Conservation (phyloP, 2,329 filamentous ascomycete genomes). For the Arthrocladium fulminans region DNA sequence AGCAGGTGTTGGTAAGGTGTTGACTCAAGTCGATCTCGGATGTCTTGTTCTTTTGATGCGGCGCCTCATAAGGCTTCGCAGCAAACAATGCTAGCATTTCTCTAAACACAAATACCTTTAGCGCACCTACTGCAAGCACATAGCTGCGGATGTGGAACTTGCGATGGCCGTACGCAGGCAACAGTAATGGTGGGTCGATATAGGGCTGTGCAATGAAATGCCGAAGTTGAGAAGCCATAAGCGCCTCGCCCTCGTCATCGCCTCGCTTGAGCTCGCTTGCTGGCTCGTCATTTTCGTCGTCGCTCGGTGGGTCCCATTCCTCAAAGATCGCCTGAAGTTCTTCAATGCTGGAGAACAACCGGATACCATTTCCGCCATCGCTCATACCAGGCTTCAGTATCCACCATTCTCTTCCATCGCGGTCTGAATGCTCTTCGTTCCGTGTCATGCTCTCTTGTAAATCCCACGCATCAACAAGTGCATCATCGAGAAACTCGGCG, state of each 20-base stretch:
- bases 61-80: constrained; percentile 59
- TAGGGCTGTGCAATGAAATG: constrained; percentile 96
- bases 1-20: constrained; percentile 92
- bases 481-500: constrained; percentile 91
- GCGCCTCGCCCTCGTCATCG: constrained; percentile 26
- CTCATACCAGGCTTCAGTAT: constrained; percentile 98
- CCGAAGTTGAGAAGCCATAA: constrained; percentile 81
- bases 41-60: constrained; percentile 38
- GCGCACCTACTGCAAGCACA: constrained; percentile 67
- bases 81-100: constrained; percentile 93
- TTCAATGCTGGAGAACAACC: constrained; percentile 75
- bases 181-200: constrained; percentile 75
- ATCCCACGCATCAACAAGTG: constrained; percentile 82
- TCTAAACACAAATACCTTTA: constrained; percentile 77
- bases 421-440: constrained; percentile 45
- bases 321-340: constrained; percentile 85
- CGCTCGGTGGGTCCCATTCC: constrained; percentile 67
- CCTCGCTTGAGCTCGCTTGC: constrained; percentile 20
- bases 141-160: constrained; percentile 97
- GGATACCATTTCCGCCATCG: constrained; percentile 86
- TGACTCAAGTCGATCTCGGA: constrained; percentile 51
- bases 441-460: constrained; percentile 65
- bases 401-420: constrained; percentile 70
- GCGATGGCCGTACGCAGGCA: constrained; percentile 52
- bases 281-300: constrained; percentile 50